Conservation (phyloP, 768 basidiomycete species). For the Lentinula raphanica region DNA sequence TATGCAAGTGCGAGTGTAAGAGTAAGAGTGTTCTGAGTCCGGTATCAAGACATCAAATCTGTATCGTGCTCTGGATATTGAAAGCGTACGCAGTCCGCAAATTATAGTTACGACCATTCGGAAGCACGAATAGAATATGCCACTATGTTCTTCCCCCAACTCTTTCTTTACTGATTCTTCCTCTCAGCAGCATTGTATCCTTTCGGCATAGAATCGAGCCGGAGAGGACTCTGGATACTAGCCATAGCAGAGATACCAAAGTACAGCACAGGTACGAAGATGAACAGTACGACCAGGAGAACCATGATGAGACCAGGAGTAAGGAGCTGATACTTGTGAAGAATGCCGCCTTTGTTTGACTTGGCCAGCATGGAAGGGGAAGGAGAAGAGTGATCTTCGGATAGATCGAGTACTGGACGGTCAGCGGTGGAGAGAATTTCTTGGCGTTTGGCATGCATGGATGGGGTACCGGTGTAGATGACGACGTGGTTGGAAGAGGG, state of each 20-base stretch:
- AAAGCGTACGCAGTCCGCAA: no score
- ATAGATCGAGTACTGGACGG: conserved; percentile 11
- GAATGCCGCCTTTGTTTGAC: conserved; percentile 45
- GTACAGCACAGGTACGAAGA: conserved; percentile 62
- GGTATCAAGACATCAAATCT: no score
- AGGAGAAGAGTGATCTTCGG: conserved; percentile 16
- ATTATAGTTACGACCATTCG: no score
- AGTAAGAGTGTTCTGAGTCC: no score
- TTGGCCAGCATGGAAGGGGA: conserved; percentile 9
- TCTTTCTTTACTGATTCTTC: conserved; percentile 74
- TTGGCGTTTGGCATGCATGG: conserved; percentile 39
- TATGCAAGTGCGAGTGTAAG: not conserved
- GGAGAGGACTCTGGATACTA: conserved; percentile 66
- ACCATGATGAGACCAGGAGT: conserved; percentile 68
- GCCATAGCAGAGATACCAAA: conserved; percentile 62
- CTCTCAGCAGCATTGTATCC: conserved; percentile 64
- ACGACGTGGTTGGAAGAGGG: conserved; percentile 52
- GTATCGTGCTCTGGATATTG: no score
- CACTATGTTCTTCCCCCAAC: no score
- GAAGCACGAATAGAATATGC: no score
- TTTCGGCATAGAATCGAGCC: conserved; percentile 59
- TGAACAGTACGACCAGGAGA: conserved; percentile 60
- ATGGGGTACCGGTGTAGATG: conserved; percentile 54
- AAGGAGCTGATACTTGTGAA: conserved; percentile 71
- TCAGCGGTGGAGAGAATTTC: not conserved